These are phyloP conservation scores for Zoysia japonica DNA, from an alignment of 176 grass and related monocot genomes.

Conservation along the genomic window DNA sequence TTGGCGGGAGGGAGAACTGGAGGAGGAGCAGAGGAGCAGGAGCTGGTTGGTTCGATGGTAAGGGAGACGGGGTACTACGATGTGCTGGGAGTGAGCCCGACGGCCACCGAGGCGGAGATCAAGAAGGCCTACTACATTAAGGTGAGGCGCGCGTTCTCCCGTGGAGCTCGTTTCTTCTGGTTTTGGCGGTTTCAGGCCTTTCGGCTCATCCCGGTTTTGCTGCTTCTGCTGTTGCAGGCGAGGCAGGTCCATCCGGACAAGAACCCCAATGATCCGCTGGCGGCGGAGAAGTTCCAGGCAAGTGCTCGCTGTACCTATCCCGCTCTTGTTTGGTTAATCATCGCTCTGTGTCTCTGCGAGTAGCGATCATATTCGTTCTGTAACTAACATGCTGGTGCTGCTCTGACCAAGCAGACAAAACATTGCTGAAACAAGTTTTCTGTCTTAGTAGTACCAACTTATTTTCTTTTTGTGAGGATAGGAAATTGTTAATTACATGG, in stretches of 20 bases:
- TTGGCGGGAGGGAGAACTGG: neutral
- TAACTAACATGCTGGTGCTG: neutral
- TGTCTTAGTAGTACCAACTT: neutral
- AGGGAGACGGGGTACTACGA: conserved; percentile 95
- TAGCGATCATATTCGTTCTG: neutral
- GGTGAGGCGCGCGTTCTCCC: conserved; percentile 21
- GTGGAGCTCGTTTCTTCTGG: neutral
- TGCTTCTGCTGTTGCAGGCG: conserved; percentile 56
- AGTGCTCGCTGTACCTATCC: conserved; percentile 17
- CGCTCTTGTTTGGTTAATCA: neutral
- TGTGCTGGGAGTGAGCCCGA: conserved; percentile 75
- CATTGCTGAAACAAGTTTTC: neutral
- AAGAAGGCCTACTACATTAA: conserved; percentile 94
- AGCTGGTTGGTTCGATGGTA: conserved; percentile 53
- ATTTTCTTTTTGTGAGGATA: too few relatives aligned
- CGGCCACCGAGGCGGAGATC: conserved; percentile 82
- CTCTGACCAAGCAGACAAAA: neutral
- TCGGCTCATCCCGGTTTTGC: conserved; percentile 15
- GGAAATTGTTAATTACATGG: neutral
- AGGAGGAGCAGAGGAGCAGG: neutral
- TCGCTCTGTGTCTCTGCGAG: neutral
- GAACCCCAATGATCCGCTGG: conserved; percentile 83
- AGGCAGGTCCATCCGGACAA: conserved; percentile 96
- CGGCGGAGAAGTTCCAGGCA: conserved; percentile 85
- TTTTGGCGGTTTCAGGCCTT: neutral